Evolutionary conservation across 2,329 filamentous ascomycete genomes (phyloP).

Genomic region (Sporothrix brunneoviolacea): DNA sequence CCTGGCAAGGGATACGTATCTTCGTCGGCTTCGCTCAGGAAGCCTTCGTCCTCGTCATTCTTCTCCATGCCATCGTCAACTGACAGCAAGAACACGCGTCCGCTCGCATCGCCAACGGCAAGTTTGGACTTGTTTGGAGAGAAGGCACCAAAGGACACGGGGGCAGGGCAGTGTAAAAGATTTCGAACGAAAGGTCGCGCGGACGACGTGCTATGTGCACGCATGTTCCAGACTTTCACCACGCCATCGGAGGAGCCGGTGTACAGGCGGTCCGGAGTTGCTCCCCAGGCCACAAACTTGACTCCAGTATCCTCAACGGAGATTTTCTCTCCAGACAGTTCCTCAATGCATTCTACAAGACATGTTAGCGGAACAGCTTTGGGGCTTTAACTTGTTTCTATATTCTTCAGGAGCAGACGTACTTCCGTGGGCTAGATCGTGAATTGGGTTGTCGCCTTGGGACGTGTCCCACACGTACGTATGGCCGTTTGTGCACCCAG

Average conservation of each 20-base stretch:
- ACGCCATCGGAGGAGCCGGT: slow-evolving; percentile 58
- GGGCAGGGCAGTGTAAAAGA: slow-evolving; percentile 47
- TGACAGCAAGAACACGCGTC: slow-evolving; percentile 50
- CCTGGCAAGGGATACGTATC: too few relatives aligned
- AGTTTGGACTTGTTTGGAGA: slow-evolving; percentile 50
- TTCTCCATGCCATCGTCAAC: slow-evolving; percentile 35
- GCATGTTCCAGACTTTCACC: slow-evolving; percentile 58
- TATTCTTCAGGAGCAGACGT: slow-evolving; percentile 16
- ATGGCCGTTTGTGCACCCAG: slow-evolving; percentile 54
- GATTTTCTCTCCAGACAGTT: slow-evolving; percentile 16
- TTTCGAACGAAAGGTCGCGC: slow-evolving; percentile 41
- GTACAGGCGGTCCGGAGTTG: slow-evolving; percentile 50
- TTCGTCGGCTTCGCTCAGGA: slow-evolving; percentile 14
- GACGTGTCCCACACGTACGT: slow-evolving; percentile 59
- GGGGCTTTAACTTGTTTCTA: too few relatives aligned
- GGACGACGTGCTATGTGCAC: slow-evolving; percentile 25
- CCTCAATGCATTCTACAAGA: slow-evolving; percentile 26
- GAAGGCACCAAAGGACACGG: slow-evolving; percentile 53
- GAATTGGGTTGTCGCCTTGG: slow-evolving; percentile 47
- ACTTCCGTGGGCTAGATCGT: slow-evolving; percentile 48
- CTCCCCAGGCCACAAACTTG: slow-evolving; percentile 58
- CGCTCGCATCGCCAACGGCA: slow-evolving; percentile 54
- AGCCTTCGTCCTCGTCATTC: slow-evolving; percentile 12
- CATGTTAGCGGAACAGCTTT: too few relatives aligned
- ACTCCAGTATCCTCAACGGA: slow-evolving; percentile 51